These are phyloP conservation scores for Metschnikowia cubensis DNA, from an alignment of 805 yeast genomes.

Conservation along the genomic window DNA sequence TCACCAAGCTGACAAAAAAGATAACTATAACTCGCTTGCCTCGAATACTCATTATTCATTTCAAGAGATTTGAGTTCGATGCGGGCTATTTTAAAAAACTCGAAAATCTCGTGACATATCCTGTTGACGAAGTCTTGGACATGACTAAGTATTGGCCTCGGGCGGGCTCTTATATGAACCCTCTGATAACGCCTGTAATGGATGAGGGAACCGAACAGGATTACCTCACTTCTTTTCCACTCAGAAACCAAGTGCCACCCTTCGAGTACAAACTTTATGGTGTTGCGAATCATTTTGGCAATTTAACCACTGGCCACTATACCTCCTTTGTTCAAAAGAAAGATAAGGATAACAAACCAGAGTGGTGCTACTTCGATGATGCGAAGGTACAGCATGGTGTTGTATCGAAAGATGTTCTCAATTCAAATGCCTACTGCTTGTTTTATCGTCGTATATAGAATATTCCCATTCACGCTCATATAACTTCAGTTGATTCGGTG, in stretches of 20 bases:
- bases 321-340: constrained; percentile 73
- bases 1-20: constrained; percentile 62
- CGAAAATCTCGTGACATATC: constrained; percentile 65
- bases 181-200: constrained; percentile 18
- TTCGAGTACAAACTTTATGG: constrained; percentile 73
- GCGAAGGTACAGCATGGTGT: constrained; percentile 56
- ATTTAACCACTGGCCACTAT: constrained; percentile 83
- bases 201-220: constrained; percentile 41
- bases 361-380: constrained; percentile 86
- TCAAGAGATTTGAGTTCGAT: constrained; percentile 66
- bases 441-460: constrained; percentile 53
- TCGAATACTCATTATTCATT: constrained; percentile 70
- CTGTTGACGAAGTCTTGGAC: constrained; percentile 53
- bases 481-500: constrained; percentile 15
- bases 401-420: constrained; percentile 51
- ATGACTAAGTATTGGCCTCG: constrained; percentile 72
- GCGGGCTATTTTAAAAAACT: constrained; percentile 52
- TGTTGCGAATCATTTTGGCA: constrained; percentile 82
- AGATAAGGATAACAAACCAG: constrained; percentile 40
- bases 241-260: constrained; percentile 74
- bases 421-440: constrained; percentile 76
- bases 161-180: constrained; percentile 25
- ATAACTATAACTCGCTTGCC: constrained; percentile 77
- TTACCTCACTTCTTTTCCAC: constrained; percentile 49
- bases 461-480: not conserved